A percentile compares a stretch with the other conserved stretches of the same genome.
Conservation (phyloP, 352 stramenopile species). For the Pythium rhizo-oryzae region DNA sequence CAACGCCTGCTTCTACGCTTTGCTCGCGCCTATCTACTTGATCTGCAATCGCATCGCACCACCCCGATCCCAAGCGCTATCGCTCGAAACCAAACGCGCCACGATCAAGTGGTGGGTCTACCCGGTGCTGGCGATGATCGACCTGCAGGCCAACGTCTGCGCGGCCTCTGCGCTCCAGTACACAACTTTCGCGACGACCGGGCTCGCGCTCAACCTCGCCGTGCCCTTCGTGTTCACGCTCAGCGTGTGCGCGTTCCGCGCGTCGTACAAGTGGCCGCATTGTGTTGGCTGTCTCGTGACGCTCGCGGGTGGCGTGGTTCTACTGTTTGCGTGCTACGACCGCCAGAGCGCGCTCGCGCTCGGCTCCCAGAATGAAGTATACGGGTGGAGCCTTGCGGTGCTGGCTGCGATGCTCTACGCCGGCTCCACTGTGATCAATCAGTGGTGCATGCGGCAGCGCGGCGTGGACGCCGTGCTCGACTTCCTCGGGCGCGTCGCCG, state of each 20-base stretch:
- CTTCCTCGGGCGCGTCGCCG: constrained; percentile 36
- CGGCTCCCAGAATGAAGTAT: constrained; percentile 31
- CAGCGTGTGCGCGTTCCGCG: constrained; percentile 31
- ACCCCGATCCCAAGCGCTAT: not conserved
- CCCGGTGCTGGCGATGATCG: constrained; percentile 41
- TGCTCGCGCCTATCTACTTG: constrained; percentile 32
- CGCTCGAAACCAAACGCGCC: not conserved
- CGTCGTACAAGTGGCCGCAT: constrained; percentile 36
- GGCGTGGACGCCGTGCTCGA: constrained; percentile 34
- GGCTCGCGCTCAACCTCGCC: constrained; percentile 45
- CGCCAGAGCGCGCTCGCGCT: constrained; percentile 21
- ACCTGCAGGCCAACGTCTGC: constrained; percentile 47
- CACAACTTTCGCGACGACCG: constrained; percentile 37
- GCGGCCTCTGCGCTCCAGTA: constrained; percentile 37
- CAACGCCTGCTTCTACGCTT: constrained; percentile 45
- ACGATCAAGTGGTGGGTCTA: constrained; percentile 43
- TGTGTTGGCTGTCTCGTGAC: constrained; percentile 33
- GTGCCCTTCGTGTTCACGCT: constrained; percentile 50
- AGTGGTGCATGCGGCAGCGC: constrained; percentile 37
- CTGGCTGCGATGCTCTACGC: constrained; percentile 41
- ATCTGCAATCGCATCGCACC: constrained; percentile 25
- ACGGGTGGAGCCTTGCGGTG: constrained; percentile 38
- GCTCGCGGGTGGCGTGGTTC: constrained; percentile 23
- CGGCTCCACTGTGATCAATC: constrained; percentile 42
- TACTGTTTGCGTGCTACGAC: constrained; percentile 32